Evolutionary conservation across 495 filamentous ascomycete species (phyloP).

Genomic region (Podospora appendiculata): DNA sequence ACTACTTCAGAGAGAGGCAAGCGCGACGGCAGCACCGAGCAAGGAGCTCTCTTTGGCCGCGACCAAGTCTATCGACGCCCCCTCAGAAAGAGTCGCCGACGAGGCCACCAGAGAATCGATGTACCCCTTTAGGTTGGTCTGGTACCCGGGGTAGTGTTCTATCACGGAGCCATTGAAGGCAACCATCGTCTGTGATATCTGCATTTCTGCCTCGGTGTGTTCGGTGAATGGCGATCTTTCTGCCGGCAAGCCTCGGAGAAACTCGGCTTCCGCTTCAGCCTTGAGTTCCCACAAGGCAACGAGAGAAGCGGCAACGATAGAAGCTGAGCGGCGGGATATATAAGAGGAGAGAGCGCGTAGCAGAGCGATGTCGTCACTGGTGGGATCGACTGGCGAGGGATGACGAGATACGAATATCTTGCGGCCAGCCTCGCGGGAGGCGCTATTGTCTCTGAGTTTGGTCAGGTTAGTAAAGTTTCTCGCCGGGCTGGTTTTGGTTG

Average conservation of each 20-base stretch:
- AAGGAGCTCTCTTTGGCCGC: conserved; percentile 54
- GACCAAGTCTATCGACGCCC: conserved; percentile 39
- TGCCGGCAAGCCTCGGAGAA: conserved; percentile 2
- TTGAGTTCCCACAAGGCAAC: conserved; percentile 56
- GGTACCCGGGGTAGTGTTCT: conserved; percentile 55
- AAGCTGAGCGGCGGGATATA: conserved; percentile 53
- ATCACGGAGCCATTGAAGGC: conserved; percentile 60
- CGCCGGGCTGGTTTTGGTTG: neutral
- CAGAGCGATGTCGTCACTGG: conserved; percentile 40
- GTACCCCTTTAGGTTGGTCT: conserved; percentile 37
- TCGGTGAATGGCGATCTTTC: conserved; percentile 9
- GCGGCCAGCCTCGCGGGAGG: conserved; percentile 22
- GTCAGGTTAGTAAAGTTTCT: conserved; percentile 9
- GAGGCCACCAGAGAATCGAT: conserved; percentile 38
- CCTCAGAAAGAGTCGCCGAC: neutral
- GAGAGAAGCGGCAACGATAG: conserved; percentile 54
- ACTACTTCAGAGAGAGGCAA: conserved; percentile 16
- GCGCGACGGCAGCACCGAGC: conserved; percentile 54
- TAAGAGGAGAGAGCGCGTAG: conserved; percentile 46
- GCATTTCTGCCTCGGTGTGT: conserved; percentile 20
- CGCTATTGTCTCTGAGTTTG: conserved; percentile 25
- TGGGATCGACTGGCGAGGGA: conserved; percentile 32
- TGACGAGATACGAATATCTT: conserved; percentile 34
- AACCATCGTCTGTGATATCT: conserved; percentile 32
- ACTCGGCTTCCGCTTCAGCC: conserved; percentile 33